phyloP scores from a whole-genome alignment of 148 eudicot species.

The Chenopodium berlandieri region DNA sequence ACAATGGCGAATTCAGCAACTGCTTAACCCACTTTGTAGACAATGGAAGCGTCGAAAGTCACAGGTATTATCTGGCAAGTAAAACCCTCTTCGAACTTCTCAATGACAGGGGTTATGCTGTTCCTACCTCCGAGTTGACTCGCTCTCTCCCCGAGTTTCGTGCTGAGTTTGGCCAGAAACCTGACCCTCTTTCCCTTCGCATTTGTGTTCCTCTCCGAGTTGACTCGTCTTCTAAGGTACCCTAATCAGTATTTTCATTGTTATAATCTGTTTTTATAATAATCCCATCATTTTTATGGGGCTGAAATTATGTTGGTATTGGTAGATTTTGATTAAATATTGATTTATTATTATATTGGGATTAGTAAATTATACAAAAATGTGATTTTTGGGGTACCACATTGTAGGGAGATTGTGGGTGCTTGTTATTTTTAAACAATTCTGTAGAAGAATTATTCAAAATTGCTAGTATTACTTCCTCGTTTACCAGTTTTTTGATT shows the following conservation, averaged over 20 bases:
- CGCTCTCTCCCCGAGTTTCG: slow-evolving; percentile 52
- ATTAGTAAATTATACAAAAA: not conserved
- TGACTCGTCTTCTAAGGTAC: slow-evolving; percentile 31
- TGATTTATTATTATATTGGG: not conserved
- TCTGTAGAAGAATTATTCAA: not conserved
- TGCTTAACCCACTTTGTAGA: not conserved
- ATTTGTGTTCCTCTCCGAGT: slow-evolving; percentile 42
- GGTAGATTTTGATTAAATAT: not conserved
- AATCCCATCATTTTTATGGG: not conserved
- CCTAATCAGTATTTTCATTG: not conserved
- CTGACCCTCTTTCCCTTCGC: slow-evolving; percentile 48
- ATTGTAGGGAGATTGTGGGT: not conserved
- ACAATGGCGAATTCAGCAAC: not conserved
- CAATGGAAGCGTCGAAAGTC: slow-evolving; percentile 12
- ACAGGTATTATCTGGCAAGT: slow-evolving; percentile 18
- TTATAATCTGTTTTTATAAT: not conserved
- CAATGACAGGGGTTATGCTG: slow-evolving; percentile 20
- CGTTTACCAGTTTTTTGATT: no score
- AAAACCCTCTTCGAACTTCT: slow-evolving; percentile 15
- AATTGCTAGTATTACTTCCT: no score
- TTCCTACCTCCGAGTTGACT: slow-evolving; percentile 47
- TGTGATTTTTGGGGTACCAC: not conserved
- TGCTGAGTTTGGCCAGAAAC: slow-evolving; percentile 32
- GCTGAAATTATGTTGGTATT: no score
- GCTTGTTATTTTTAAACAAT: not conserved